phyloP scores from a whole-genome alignment of 306 rosid species.

The Quercus glauca region DNA sequence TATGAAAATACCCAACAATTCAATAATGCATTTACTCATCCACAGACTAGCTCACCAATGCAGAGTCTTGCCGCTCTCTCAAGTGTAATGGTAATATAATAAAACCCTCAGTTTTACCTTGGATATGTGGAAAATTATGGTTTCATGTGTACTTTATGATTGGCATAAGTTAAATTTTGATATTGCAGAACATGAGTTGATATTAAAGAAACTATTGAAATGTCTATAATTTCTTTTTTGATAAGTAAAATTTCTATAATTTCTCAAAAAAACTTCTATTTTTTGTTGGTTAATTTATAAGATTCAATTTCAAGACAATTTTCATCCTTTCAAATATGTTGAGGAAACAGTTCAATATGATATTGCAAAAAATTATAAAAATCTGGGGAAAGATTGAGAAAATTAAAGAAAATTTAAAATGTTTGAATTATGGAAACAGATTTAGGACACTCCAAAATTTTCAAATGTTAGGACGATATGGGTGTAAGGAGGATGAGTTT shows the following conservation, averaged over 20 bases:
- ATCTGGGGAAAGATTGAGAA: not conserved
- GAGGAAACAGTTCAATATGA: not conserved
- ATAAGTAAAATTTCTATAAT: not conserved
- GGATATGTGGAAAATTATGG: not conserved
- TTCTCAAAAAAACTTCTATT: no score
- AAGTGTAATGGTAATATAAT: slow-evolving; percentile 70
- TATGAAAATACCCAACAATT: slow-evolving; percentile 67
- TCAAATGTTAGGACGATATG: not conserved
- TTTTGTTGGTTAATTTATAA: no score
- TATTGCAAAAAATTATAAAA: not conserved
- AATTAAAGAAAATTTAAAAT: no score
- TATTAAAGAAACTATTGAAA: not conserved
- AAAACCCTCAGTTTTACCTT: not conserved
- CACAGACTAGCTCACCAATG: slow-evolving; percentile 70
- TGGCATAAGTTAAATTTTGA: not conserved
- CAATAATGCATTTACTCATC: slow-evolving; percentile 61
- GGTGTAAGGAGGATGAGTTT: not conserved
- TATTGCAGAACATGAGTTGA: slow-evolving; percentile 11
- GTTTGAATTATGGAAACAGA: no score
- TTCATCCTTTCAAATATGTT: no score
- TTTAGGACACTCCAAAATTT: not conserved
- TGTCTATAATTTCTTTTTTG: no score
- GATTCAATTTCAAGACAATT: no score
- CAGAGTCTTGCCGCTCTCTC: slow-evolving; percentile 79
- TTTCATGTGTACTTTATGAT: not conserved